A percentile compares a stretch with the other conserved stretches of the same genome.
phyloP scores from a whole-genome alignment of 495 filamentous ascomycete species.

The Aspergillus diversus region DNA sequence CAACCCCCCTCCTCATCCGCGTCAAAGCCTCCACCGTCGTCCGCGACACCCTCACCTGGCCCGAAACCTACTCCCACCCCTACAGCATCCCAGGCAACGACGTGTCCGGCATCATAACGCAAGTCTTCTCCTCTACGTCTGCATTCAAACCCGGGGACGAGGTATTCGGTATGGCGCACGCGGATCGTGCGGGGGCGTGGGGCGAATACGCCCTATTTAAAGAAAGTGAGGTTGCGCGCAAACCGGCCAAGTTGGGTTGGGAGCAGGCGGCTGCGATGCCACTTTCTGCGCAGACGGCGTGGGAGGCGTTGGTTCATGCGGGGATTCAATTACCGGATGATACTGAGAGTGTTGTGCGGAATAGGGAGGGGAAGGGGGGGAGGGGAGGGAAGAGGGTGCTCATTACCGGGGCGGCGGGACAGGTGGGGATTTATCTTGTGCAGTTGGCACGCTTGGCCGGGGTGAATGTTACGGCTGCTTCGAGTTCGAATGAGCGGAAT shows the following conservation, averaged over 20 bases:
- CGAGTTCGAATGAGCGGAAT: constrained; percentile 35
- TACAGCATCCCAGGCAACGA: constrained; percentile 46
- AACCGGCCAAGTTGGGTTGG: constrained; percentile 28
- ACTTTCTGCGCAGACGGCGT: constrained; percentile 39
- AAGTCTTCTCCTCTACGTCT: constrained; percentile 17
- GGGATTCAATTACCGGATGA: constrained; percentile 16
- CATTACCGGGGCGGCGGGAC: constrained; percentile 41
- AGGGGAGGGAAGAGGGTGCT: constrained; percentile 22
- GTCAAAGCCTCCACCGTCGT: constrained; percentile 37
- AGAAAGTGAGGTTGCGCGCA: constrained; percentile 31
- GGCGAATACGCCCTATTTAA: constrained; percentile 35
- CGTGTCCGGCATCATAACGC: constrained; percentile 46
- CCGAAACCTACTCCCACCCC: constrained; percentile 33
- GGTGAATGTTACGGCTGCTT: constrained; percentile 31
- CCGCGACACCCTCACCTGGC: constrained; percentile 40
- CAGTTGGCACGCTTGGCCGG: constrained; percentile 36
- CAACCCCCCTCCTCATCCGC: constrained; percentile 33
- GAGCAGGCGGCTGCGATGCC: constrained; percentile 36
- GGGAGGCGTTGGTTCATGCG: constrained; percentile 38
- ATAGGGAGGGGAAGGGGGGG: not conserved
- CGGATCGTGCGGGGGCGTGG: constrained; percentile 32
- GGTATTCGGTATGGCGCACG: constrained; percentile 38
- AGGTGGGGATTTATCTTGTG: constrained; percentile 38
- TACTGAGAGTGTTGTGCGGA: not conserved
- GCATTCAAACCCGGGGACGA: constrained; percentile 35